These are phyloP conservation scores for Durusdinium trenchii DNA, from an alignment of 73 alveolate species.

Conservation along the genomic window DNA sequence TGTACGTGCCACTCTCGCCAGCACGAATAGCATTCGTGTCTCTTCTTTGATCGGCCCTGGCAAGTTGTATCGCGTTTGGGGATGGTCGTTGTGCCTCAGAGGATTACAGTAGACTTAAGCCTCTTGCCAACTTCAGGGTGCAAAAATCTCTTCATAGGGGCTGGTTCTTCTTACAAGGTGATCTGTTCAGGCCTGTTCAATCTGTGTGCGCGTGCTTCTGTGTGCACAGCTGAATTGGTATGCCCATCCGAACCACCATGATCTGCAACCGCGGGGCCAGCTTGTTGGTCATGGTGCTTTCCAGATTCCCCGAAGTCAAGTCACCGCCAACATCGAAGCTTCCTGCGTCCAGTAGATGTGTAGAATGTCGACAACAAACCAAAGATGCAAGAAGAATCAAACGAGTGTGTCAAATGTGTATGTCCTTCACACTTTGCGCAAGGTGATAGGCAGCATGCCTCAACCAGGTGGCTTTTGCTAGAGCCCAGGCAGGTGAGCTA, in stretches of 20 bases:
- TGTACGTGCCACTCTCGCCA: neutral
- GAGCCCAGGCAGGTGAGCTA: neutral
- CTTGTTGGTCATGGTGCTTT: constrained; percentile 70
- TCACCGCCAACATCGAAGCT: constrained; percentile 88
- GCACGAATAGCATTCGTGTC: neutral
- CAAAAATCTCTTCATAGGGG: no score
- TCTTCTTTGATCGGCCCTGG: no score
- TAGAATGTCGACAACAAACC: neutral
- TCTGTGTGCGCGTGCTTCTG: no score
- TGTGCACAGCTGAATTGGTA: no score
- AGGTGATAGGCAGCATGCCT: constrained; percentile 88
- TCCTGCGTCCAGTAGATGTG: constrained; percentile 17
- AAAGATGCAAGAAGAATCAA: neutral
- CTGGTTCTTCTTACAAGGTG: no score
- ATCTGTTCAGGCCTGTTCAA: no score
- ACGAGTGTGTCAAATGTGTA: neutral
- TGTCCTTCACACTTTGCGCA: constrained; percentile 79
- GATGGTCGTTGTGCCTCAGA: no score
- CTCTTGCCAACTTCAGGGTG: no score
- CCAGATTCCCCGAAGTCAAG: constrained; percentile 60
- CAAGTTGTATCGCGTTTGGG: no score
- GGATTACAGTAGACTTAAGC: no score
- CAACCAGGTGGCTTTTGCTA: neutral
- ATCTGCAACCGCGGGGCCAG: constrained; percentile 46
- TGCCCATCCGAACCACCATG: no score